These are phyloP conservation scores for Populus tremula DNA, from an alignment of 345 rosid genomes.

Conservation along the genomic window DNA sequence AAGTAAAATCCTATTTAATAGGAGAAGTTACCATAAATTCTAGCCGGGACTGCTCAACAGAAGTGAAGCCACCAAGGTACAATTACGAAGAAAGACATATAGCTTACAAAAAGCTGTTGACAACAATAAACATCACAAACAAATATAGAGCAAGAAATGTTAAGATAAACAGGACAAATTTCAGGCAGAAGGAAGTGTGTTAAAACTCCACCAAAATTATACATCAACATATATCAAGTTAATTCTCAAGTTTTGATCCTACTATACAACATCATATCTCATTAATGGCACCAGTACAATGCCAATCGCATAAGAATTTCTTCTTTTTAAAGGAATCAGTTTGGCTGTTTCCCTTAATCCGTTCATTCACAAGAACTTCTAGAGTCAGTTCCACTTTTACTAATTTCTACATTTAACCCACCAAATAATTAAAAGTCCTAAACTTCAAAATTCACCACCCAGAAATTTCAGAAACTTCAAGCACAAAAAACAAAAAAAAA, in stretches of 20 bases:
- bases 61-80: constrained; percentile 18
- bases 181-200: not conserved
- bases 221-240: not conserved
- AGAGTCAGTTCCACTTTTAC: not conserved
- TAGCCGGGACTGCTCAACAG: constrained; percentile 72
- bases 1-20: constrained; percentile 6
- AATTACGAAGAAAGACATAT: constrained; percentile 20
- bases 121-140: not conserved
- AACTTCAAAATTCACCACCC: not conserved
- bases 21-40: constrained; percentile 69
- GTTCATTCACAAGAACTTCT: not conserved
- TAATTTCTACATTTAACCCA: not conserved
- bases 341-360: not conserved
- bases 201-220: not conserved
- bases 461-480: not conserved
- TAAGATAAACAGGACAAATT: not conserved
- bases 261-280: not conserved
- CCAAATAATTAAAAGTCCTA: not conserved
- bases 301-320: not conserved
- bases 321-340: not conserved
- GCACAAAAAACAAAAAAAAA: constrained; percentile 8
- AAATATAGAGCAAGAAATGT: not conserved
- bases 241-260: not conserved
- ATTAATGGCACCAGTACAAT: not conserved
- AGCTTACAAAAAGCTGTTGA: constrained; percentile 19